Evolutionary conservation across 108 stramenopile species (phyloP), one percentile per base, ranked within the genome.

Genomic region (Cyclotella atomus): DNA sequence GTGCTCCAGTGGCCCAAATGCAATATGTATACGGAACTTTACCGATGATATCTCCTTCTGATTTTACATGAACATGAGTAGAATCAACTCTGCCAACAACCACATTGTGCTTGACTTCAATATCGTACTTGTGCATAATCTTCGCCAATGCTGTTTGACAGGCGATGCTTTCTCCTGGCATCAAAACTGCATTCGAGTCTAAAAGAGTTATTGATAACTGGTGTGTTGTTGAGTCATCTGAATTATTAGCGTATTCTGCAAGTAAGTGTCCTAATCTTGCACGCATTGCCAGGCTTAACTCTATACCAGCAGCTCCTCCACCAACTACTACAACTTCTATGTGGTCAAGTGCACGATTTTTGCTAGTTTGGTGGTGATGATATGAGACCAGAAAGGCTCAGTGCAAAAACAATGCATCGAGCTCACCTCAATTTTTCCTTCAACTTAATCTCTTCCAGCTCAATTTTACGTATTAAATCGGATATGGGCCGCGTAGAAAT

Each of bases 291-390:
- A 99, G 89, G 73, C 89, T 82, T 34, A 99, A 80, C 66, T 99
- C 98, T 29, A 97, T 90, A 17, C 98, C 98, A 14, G 97, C 97
- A 25, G 94, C 94, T 9, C 98, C 98, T 43, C 89, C 98, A 25
- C 98, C 98, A n/a, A 97, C 90, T 16, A 99, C 95, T 30, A 96
- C 92, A 9, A 97, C 73, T 32, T 56, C 33, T 43, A 65, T 38
- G 35, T 34, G n/a, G n/a, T n/a, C n/a, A n/a, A n/a, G n/a, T n/a
- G n/a, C n/a, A n/a, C 41, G 35, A 15, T 32, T 44, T 57, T 25
- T 19, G 35, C 15, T 32, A 3, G 1, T 57, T 12, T 0, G 29
- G 16, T 19, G 56, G 29, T 30, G 29, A 14, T 32, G 2, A 15
- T 32, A 2, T 24, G 0, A 23, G n/a, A 27, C 34, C 21, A 34